Conservation (phyloP, 805 yeast genomes). For the Wickerhamiella alocasiicola region DNA sequence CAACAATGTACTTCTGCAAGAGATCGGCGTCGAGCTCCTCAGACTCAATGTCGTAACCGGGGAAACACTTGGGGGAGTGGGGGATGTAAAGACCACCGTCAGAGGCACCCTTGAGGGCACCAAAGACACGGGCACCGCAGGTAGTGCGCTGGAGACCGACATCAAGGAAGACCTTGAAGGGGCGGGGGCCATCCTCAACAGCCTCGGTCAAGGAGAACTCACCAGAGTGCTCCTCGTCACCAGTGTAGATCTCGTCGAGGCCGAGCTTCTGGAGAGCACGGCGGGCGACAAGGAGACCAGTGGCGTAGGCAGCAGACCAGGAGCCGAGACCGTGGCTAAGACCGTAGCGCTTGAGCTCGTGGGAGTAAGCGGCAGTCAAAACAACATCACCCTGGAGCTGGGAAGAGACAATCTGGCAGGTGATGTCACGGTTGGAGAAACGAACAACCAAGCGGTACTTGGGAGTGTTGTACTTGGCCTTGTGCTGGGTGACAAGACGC, state of each 20-base stretch:
- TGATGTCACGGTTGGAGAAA: constrained; percentile 99
- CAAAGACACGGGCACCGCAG: constrained; percentile 99
- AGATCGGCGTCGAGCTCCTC: constrained; percentile 97
- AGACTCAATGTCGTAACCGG: constrained; percentile 98
- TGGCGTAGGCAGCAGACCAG: constrained; percentile 99
- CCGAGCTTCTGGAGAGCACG: constrained; percentile 97
- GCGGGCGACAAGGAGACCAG: constrained; percentile 97
- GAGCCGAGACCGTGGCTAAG: constrained; percentile 97
- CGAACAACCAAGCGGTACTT: constrained; percentile 99
- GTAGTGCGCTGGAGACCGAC: constrained; percentile 99
- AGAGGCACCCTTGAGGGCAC: constrained; percentile 99
- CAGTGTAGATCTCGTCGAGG: constrained; percentile 92
- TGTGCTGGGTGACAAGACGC: constrained; percentile 99
- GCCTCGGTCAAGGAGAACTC: constrained; percentile 98
- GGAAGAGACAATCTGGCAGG: constrained; percentile 93
- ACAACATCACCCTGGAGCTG: constrained; percentile 95
- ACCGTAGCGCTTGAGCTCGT: constrained; percentile 97
- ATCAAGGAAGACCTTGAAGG: constrained; percentile 98
- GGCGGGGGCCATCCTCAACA: constrained; percentile 98
- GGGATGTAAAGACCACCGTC: constrained; percentile 99
- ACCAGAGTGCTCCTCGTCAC: constrained; percentile 99
- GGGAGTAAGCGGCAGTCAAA: constrained; percentile 95
- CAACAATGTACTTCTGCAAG: constrained; percentile 97
- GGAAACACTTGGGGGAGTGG: constrained; percentile 99
- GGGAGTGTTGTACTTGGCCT: constrained; percentile 99